Evolutionary conservation across 2,329 filamentous ascomycete genomes (phyloP).

Genomic region (Escovopsis sp.): DNA sequence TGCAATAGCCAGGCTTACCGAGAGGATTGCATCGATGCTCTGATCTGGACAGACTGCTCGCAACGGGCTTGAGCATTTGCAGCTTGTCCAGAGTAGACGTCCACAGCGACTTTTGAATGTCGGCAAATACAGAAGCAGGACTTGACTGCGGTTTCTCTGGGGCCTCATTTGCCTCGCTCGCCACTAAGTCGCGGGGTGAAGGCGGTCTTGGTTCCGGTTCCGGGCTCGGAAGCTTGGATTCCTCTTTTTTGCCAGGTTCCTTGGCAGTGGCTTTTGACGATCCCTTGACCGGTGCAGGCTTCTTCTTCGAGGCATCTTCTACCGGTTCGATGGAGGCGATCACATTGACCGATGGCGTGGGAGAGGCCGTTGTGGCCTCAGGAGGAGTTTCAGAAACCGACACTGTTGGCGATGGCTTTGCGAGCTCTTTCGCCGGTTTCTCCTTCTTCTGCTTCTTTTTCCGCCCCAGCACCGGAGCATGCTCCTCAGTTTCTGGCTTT

Average conservation of each 20-base stretch:
- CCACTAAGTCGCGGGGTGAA: constrained; percentile 7
- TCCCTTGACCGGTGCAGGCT: constrained; percentile 17
- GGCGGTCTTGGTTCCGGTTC: constrained; percentile 6
- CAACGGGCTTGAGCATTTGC: constrained; percentile 22
- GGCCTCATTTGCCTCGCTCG: constrained; percentile 9
- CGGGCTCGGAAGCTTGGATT: not conserved
- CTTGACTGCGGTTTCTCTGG: constrained; percentile 17
- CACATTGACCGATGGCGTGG: too few relatives aligned
- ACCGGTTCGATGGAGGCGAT: too few relatives aligned
- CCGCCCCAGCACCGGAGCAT: constrained; percentile 60
- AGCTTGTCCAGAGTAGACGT: constrained; percentile 20
- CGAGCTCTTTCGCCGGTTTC: constrained; percentile 23
- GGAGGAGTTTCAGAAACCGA: not conserved
- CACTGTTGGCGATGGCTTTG: constrained; percentile 5
- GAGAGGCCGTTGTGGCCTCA: too few relatives aligned
- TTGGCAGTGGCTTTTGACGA: constrained; percentile 17
- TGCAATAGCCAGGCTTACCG: constrained; percentile 18
- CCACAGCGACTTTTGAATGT: constrained; percentile 20
- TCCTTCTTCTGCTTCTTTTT: constrained; percentile 82
- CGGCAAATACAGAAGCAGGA: constrained; percentile 21
- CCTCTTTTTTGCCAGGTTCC: constrained; percentile 8
- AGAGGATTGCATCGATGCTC: constrained; percentile 11
- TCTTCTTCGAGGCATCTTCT: constrained; percentile 9
- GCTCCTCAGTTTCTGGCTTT: constrained; percentile 39
- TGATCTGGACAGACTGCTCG: constrained; percentile 14